Evolutionary conservation across 352 stramenopile genomes (phyloP).

Genomic region (Pythium utonaiense): DNA sequence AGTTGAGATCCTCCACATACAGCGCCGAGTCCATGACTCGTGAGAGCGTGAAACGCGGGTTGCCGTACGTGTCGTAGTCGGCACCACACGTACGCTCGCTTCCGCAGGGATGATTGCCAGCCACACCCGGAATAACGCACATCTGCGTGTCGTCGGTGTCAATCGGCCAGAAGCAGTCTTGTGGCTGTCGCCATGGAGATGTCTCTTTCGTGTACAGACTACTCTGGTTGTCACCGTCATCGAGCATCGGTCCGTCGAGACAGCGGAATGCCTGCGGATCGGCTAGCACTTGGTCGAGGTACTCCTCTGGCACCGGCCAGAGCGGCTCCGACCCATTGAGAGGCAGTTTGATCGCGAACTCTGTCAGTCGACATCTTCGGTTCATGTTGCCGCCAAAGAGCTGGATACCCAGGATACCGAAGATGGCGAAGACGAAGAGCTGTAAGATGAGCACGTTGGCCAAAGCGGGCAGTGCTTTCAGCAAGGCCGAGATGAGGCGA

Average conservation of each 20-base stretch:
- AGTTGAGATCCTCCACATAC: slow-evolving; percentile 71
- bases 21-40: slow-evolving; percentile 49
- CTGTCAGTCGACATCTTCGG: slow-evolving; percentile 76
- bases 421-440: slow-evolving; percentile 91
- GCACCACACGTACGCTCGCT: slow-evolving; percentile 46
- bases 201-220: slow-evolving; percentile 55
- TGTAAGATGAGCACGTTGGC: slow-evolving; percentile 87
- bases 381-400: slow-evolving; percentile 84
- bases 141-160: slow-evolving; percentile 73
- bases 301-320: slow-evolving; percentile 54
- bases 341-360: slow-evolving; percentile 57
- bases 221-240: slow-evolving; percentile 42
- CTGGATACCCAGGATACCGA: slow-evolving; percentile 89
- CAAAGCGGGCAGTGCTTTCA: slow-evolving; percentile 84
- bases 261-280: slow-evolving; percentile 41
- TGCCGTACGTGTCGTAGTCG: slow-evolving; percentile 69
- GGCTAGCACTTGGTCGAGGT: slow-evolving; percentile 38
- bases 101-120: slow-evolving; percentile 53
- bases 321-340: slow-evolving; percentile 23
- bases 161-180: slow-evolving; percentile 92
- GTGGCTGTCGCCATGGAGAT: slow-evolving; percentile 54
- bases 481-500: slow-evolving; percentile 72
- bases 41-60: slow-evolving; percentile 47
- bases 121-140: slow-evolving; percentile 44
- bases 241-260: slow-evolving; percentile 32